Evolutionary conservation across 352 stramenopile species (phyloP).

Genomic region (Globisporangium splendens): DNA sequence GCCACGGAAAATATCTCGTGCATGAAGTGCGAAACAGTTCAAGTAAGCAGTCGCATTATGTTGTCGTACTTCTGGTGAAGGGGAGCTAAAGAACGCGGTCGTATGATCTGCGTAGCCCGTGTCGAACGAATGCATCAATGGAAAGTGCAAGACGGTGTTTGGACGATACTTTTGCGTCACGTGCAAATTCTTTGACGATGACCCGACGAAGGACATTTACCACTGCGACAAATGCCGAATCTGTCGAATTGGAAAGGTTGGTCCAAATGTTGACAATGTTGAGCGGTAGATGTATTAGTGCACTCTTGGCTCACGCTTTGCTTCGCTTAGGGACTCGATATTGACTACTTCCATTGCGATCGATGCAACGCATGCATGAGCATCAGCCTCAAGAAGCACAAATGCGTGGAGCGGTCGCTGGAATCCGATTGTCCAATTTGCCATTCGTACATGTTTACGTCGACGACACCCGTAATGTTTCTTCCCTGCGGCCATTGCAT

Average conservation of each 20-base stretch:
- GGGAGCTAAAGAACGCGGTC: too few relatives aligned
- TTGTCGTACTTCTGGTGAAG: too few relatives aligned
- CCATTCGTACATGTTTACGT: conserved; percentile 94
- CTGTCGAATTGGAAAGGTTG: conserved; percentile 90
- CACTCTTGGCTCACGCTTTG: not conserved
- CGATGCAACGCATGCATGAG: conserved; percentile 97
- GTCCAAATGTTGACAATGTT: too few relatives aligned
- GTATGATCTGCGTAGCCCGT: conserved; percentile 41
- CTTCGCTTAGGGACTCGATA: conserved; percentile 74
- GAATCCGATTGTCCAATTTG: conserved; percentile 96
- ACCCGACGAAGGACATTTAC: conserved; percentile 92
- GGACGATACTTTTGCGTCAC: conserved; percentile 93
- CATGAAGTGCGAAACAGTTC: conserved; percentile 86
- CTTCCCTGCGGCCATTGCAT: conserved; percentile 95
- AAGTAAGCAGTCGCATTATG: conserved; percentile 22
- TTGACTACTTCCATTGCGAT: conserved; percentile 98
- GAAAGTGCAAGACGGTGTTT: conserved; percentile 75
- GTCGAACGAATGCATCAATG: conserved; percentile 52
- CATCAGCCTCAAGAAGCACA: conserved; percentile 87
- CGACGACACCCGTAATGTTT: conserved; percentile 93
- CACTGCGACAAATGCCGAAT: conserved; percentile 99
- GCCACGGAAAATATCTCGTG: conserved; percentile 93
- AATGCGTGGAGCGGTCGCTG: conserved; percentile 93
- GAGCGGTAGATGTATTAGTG: too few relatives aligned
- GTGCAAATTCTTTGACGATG: conserved; percentile 96